A percentile compares a stretch with the other conserved stretches of the same genome.
phyloP scores from a whole-genome alignment of 192 early-diverging fungal genomes.

The Spinellus fusiger region DNA sequence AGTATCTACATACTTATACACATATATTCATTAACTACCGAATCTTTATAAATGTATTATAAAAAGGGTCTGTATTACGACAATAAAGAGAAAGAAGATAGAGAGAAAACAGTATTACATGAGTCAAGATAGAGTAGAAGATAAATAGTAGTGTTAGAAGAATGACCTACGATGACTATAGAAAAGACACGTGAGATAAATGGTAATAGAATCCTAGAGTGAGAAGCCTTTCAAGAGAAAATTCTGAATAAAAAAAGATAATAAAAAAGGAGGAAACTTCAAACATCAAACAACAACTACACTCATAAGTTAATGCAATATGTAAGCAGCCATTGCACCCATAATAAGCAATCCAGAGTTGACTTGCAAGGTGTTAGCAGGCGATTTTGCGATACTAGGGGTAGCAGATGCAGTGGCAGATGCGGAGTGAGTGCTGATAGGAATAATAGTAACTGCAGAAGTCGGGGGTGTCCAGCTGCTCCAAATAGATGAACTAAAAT shows the following conservation, averaged over 20 bases:
- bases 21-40: no score
- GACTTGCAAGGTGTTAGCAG: slow-evolving; percentile 9
- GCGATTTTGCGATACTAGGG: slow-evolving; percentile 7
- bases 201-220: neutral
- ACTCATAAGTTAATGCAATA: slow-evolving; percentile 4
- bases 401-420: slow-evolving; percentile 3
- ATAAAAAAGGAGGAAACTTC: neutral
- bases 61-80: slow-evolving; percentile 11
- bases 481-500: slow-evolving; percentile 5
- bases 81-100: no score
- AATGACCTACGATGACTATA: neutral
- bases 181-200: neutral
- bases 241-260: neutral
- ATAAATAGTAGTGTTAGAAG: neutral
- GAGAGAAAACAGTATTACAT: slow-evolving; percentile 13
- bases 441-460: slow-evolving; percentile 8
- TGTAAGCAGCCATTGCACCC: slow-evolving; percentile 1
- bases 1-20: no score
- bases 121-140: neutral
- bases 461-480: slow-evolving; percentile 2
- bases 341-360: neutral
- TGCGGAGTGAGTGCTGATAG: neutral
- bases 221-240: neutral
- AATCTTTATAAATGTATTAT: no score
- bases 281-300: neutral